Evolutionary conservation across 805 yeast species (phyloP).

Genomic region (Myxozyma vanderwaltii): DNA sequence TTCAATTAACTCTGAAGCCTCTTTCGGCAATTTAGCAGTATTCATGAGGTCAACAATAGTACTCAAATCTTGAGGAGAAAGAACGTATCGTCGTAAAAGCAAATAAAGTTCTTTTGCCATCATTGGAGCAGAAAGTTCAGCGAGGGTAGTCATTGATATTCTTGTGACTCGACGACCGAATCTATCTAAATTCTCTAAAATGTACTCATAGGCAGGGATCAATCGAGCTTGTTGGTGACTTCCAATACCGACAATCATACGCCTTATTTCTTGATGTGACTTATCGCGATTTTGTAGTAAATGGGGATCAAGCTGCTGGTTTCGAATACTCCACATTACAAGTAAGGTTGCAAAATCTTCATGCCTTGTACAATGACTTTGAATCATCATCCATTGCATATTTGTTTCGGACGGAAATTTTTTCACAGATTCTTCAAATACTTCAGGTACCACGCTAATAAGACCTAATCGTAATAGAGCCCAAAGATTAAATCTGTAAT

Average conservation of each 20-base stretch:
- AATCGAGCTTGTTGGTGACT: neutral
- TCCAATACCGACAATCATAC: constrained; percentile 4
- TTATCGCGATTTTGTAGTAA: constrained; percentile 1
- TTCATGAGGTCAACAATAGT: constrained; percentile 5
- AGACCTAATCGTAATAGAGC: constrained; percentile 23
- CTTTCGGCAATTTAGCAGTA: neutral
- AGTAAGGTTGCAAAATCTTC: constrained; percentile 13
- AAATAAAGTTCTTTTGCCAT: constrained; percentile 11
- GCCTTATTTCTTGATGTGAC: constrained; percentile 4
- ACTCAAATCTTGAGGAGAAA: constrained; percentile 13
- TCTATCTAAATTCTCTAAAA: neutral
- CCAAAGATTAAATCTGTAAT: constrained; percentile 27
- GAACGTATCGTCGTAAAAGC: neutral
- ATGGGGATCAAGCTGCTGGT: constrained; percentile 10
- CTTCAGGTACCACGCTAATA: constrained; percentile 5
- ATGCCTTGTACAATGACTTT: constrained; percentile 2
- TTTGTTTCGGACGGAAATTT: constrained; percentile 6
- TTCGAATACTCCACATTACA: constrained; percentile 11
- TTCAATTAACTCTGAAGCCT: constrained; percentile 11
- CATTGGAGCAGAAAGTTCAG: constrained; percentile 11
- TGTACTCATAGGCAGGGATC: neutral
- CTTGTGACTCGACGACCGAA: constrained; percentile 21
- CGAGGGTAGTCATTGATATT: constrained; percentile 8
- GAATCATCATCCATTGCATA: constrained; percentile 24
- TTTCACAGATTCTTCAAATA: constrained; percentile 3